Evolutionary conservation across 495 filamentous ascomycete species (phyloP).

Genomic region (Usnea hakonensis): DNA sequence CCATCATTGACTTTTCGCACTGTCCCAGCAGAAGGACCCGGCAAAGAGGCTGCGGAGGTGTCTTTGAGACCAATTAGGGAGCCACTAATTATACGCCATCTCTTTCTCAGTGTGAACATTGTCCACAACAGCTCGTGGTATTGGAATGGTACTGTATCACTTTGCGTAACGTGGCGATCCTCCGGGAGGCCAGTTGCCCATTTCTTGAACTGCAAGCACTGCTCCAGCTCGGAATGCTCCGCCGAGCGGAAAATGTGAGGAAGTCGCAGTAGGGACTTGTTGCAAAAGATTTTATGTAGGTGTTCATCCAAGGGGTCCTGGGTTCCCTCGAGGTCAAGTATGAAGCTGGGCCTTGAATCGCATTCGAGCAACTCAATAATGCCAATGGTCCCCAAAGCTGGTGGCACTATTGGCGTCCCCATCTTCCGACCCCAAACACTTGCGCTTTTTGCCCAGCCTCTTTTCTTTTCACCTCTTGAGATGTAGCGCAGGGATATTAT

Average conservation of each 20-base stretch:
- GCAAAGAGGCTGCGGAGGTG: conserved; percentile 27
- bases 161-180: neutral
- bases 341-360: conserved; percentile 60
- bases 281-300: neutral
- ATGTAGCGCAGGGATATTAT: neutral
- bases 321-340: conserved; percentile 53
- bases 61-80: conserved; percentile 62
- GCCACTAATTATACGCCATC: conserved; percentile 5
- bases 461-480: neutral
- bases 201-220: neutral
- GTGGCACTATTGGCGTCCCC: neutral
- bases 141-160: conserved; percentile 16
- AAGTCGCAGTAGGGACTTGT: neutral
- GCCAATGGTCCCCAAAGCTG: conserved; percentile 32
- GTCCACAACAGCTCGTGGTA: conserved; percentile 22
- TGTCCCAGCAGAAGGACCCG: neutral
- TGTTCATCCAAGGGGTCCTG: conserved; percentile 4
- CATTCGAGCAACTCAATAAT: conserved; percentile 57
- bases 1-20: neutral
- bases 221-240: neutral
- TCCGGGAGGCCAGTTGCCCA: neutral
- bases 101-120: neutral
- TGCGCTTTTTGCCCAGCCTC: neutral
- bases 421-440: neutral
- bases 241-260: neutral